phyloP scores from a whole-genome alignment of 139 green algal species.

The Tetradesmus lagerheimii region DNA sequence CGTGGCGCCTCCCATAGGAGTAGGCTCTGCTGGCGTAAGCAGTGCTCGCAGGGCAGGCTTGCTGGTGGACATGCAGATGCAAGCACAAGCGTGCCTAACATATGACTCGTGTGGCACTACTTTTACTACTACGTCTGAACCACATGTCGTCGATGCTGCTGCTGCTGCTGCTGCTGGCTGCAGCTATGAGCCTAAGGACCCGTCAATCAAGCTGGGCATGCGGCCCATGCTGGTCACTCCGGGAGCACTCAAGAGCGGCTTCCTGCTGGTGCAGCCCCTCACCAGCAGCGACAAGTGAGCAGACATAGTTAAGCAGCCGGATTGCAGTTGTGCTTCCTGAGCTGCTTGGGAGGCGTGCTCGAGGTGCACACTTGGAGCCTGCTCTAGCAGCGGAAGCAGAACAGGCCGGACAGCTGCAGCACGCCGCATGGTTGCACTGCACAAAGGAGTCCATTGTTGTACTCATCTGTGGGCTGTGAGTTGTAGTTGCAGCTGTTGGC shows the following conservation, averaged over 20 bases:
- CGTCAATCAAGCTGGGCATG: constrained; percentile 34
- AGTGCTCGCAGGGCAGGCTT: neutral
- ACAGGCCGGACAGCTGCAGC: neutral
- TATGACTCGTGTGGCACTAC: neutral
- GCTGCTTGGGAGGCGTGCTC: no score
- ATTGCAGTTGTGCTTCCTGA: neutral
- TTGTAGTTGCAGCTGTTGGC: neutral
- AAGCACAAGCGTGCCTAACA: neutral
- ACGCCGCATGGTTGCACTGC: no score
- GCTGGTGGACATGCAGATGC: neutral
- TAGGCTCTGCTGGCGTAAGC: neutral
- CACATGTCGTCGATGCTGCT: neutral
- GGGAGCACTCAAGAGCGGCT: constrained; percentile 45
- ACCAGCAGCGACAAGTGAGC: constrained; percentile 13
- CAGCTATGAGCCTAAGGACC: constrained; percentile 44
- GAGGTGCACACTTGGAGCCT: neutral
- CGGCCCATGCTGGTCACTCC: constrained; percentile 38
- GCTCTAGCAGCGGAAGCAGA: neutral
- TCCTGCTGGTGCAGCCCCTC: constrained; percentile 43
- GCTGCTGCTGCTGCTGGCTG: neutral
- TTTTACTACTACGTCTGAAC: no score
- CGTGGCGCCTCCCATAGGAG: neutral
- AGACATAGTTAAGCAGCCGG: neutral
- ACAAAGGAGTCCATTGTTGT: no score
- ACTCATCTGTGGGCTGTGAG: neutral